Base-by-base conservation (phyloP, 1,284 basidiomycete genomes). In the Trametes hirsuta region DNA sequence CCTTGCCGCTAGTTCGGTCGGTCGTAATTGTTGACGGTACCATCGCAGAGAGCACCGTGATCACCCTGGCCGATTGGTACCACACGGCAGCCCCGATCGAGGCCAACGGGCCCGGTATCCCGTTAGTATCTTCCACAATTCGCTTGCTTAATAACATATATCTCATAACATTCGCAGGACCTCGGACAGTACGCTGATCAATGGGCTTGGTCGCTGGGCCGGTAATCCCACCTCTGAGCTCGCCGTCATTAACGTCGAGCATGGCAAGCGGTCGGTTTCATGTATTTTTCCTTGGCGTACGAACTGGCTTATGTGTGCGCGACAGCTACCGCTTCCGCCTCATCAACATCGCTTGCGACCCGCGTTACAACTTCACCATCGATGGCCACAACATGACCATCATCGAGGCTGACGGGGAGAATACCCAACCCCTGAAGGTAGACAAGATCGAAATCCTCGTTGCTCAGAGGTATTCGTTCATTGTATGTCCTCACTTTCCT, bases 331-430 rank as follows among this genome's bases (percentile, higher is more conserved):
- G 74, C 9, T 69, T 74, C 64, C 72, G 86, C 14, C 66, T 88
- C 55, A 74, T 87, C 71, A 84, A 82, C 71, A 80, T 80, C 67
- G 69, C 77, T 18, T 75, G 75, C 58, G 70, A 73, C 46, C 64
- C 73, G 2, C 66, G 68, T 63, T 73, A 67, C 60, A 69, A 61
- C 9, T 71, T 70, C 63, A 78, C 79, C 10, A 76, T 84, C 60
- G 81, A 83, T 59, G 72, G 73, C 25, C 83, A 84, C 66, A 72
- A 73, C 18, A 69, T 83, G 65, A 77, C 73, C 3, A 69, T 86
- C 54, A 86, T 86, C 62, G 84, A 85, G 65, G 76, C 74, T 0
- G 84, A 86, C 61, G 82, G 81, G 5, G 69, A 79, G 39, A 76
- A 76, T 59, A 73, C 73, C 10, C 40, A 72, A 35, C 79, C 84